Percentiles rank a stretch among this genome's conserved stretches.
Evolutionary conservation across 2,329 filamentous ascomycete species (phyloP).

Genomic region (Coniochaeta prunicola): DNA sequence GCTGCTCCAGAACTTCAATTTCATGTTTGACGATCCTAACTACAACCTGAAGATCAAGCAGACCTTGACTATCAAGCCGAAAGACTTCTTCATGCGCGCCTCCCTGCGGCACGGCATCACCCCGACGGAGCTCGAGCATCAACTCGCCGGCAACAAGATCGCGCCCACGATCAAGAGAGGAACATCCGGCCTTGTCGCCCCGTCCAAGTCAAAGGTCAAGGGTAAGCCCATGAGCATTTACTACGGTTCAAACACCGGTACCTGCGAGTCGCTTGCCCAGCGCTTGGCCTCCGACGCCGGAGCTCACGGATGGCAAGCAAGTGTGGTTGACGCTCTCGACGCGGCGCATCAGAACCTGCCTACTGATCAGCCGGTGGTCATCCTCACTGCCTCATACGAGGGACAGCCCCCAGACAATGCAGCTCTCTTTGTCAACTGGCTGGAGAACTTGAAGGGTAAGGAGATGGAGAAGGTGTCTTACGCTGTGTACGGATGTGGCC

Average conservation of each 20-base stretch:
- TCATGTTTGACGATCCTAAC: slow-evolving; percentile 52
- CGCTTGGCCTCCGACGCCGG: slow-evolving; percentile 52
- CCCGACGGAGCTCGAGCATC: slow-evolving; percentile 37
- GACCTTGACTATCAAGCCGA: slow-evolving; percentile 56
- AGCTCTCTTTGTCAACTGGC: slow-evolving; percentile 59
- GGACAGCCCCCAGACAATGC: slow-evolving; percentile 70
- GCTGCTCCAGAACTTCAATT: slow-evolving; percentile 65
- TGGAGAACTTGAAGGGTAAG: slow-evolving; percentile 43
- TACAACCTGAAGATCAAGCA: slow-evolving; percentile 50
- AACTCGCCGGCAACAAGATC: slow-evolving; percentile 26
- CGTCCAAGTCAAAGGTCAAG: slow-evolving; percentile 14
- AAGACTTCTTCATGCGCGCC: slow-evolving; percentile 56
- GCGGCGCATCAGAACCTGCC: slow-evolving; percentile 53
- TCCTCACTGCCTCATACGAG: slow-evolving; percentile 68
- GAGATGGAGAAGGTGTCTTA: slow-evolving; percentile 52
- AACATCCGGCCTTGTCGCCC: slow-evolving; percentile 26
- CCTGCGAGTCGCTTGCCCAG: slow-evolving; percentile 63
- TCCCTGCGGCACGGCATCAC: slow-evolving; percentile 53
- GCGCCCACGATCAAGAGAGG: slow-evolving; percentile 29
- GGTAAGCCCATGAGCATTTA: slow-evolving; percentile 53
- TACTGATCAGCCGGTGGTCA: slow-evolving; percentile 52
- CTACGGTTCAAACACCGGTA: slow-evolving; percentile 70
- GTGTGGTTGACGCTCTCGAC: slow-evolving; percentile 50
- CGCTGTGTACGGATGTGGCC: slow-evolving; percentile 63
- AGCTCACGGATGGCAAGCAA: slow-evolving; percentile 51